Base-by-base conservation (phyloP, 805 yeast genomes). In the Kurtzmaniella cleridarum region DNA sequence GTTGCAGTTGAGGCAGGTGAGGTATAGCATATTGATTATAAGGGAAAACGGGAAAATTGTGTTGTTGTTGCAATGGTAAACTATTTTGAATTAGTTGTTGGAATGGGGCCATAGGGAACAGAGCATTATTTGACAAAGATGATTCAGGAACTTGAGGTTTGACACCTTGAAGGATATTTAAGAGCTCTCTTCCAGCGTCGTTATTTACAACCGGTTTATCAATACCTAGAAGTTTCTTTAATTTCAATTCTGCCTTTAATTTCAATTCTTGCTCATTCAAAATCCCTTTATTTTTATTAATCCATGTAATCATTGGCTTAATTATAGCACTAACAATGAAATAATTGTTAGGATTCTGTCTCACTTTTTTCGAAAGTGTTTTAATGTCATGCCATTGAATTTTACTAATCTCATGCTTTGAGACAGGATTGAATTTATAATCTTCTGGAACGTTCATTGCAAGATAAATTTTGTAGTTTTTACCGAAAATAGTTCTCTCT, bases 371-470 rank as follows among this genome's bases (percentile, higher is more conserved):
- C 38, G 52, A 62, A 24, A 68, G 51, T 7, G 48, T 20, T 48
- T 59, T 79, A 45, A 84, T 64, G 49, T 79, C 82, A 46, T 68
- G 61, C 98, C 97, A 91, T 59, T 81, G 74, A 36, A 91, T 86
- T 40, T 77, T 76, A 33, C 81, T 76, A 47, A 93, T 95, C 63
- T 93, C 99, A 57, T 85, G 85, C 53, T 96, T 76, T 2, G 87
- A 95, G 42, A 74, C 67, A 1, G 98, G 97, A 45, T 69, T 75
- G 53, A 93, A 93, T n/a, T 60, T 59, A 34, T 76, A 76, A 45
- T 78, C 79, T 48, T 84, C 89, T 2, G 96, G 89, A 2, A 93
- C 84, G 36, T 84, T 84, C 32, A 75, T 75, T 18, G 86, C 78
- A 38, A 91, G 64, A 58, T 76, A 93, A 16, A 93, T 84, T 52